phyloP scores from a whole-genome alignment of 2,329 filamentous ascomycete genomes.

The Elsinoe necatrix region DNA sequence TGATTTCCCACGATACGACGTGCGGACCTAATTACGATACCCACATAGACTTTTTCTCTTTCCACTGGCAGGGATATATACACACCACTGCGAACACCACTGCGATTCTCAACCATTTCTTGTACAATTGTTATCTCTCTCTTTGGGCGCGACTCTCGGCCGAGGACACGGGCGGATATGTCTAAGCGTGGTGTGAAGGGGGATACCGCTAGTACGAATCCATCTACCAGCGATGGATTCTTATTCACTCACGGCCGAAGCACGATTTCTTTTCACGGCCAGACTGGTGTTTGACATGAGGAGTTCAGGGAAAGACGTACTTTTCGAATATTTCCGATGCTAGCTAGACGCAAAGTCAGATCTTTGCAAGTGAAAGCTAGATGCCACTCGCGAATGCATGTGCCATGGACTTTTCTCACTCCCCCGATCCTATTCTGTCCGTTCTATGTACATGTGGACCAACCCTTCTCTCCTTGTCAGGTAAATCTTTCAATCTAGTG shows the following conservation, averaged over 20 bases:
- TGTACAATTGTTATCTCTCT: constrained; percentile 6
- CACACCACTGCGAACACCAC: constrained; percentile 4
- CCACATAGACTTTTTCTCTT: constrained; percentile 14
- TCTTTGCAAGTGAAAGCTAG: background rate
- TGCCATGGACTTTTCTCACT: background rate
- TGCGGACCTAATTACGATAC: constrained; percentile 12
- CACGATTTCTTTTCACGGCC: background rate
- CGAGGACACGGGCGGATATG: background rate
- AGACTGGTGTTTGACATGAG: background rate
- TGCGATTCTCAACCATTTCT: background rate
- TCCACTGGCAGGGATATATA: constrained; percentile 3
- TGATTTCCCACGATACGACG: background rate
- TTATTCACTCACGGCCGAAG: background rate
- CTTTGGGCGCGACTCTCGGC: background rate
- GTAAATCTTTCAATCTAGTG: constrained; percentile 31
- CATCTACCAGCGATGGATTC: background rate
- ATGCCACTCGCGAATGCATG: background rate
- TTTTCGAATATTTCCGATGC: background rate
- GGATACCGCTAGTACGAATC: background rate
- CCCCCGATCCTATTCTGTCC: no score
- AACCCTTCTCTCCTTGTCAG: background rate
- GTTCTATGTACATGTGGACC: background rate
- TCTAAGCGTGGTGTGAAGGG: constrained; percentile 1
- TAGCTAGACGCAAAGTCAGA: background rate
- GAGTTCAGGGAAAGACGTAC: no score